Evolutionary conservation across 1,284 basidiomycete species (phyloP).

Genomic region (Xerocomus minutiporus): DNA sequence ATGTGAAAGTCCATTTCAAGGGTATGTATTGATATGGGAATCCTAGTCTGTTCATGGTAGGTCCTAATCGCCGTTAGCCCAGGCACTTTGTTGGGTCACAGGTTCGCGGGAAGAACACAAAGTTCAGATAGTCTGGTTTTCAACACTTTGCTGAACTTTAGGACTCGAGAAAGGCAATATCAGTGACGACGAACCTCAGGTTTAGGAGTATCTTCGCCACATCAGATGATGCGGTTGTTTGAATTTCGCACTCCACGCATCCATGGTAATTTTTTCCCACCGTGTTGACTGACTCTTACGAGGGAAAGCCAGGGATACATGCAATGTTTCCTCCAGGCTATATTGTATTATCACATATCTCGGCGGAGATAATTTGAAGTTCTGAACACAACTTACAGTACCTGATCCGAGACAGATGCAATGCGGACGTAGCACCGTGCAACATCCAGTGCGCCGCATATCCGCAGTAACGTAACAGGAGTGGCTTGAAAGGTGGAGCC

Average conservation of each 20-base stretch:
- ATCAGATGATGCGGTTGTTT: not conserved
- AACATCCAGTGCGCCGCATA: not conserved
- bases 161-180: no score
- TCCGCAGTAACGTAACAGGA: not conserved
- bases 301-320: no score
- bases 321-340: no score
- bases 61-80: not conserved
- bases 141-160: not conserved
- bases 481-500: not conserved
- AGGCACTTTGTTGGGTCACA: not conserved
- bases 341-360: no score
- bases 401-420: not conserved
- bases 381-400: no score
- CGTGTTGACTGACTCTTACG: no score
- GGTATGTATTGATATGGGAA: conserved; percentile 1
- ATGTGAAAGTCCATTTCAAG: not conserved
- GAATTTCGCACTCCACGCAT: no score
- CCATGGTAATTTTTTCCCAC: no score
- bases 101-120: conserved; percentile 15
- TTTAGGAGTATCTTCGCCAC: no score
- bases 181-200: no score
- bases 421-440: not conserved
- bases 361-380: no score
- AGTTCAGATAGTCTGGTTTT: not conserved
- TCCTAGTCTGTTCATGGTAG: not conserved